Conservation (phyloP, 495 filamentous ascomycete species). For the Sabuloglossum arenarium region DNA sequence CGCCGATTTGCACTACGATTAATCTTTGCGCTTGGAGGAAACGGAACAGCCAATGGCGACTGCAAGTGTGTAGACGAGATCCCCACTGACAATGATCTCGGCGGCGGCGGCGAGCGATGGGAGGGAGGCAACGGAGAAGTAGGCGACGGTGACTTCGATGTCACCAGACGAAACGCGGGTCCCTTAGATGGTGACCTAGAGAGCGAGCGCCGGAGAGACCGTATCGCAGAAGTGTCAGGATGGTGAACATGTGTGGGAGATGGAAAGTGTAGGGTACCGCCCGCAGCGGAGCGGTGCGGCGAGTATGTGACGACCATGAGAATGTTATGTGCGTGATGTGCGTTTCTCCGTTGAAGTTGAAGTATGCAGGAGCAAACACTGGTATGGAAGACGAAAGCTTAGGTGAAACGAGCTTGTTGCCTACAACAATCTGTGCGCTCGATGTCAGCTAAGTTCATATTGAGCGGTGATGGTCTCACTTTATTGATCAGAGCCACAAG, state of each 20-base stretch:
- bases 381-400: background rate
- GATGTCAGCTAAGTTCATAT: too few relatives aligned
- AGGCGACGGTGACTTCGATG: conserved; percentile 27
- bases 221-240: conserved; percentile 56
- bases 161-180: conserved; percentile 40
- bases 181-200: conserved; percentile 73
- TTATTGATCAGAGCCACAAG: background rate
- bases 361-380: background rate
- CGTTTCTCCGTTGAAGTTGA: background rate
- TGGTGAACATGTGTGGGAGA: conserved; percentile 66
- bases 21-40: conserved; percentile 29
- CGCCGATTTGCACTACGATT: conserved; percentile 27
- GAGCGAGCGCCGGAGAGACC: conserved; percentile 61
- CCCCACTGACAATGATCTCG: conserved; percentile 18
- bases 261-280: conserved; percentile 60
- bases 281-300: conserved; percentile 13
- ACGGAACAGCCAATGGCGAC: conserved; percentile 31
- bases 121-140: conserved; percentile 29
- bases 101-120: conserved; percentile 29
- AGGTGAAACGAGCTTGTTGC: background rate
- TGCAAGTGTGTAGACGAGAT: conserved; percentile 13
- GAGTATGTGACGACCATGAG: conserved; percentile 4
- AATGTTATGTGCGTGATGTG: background rate
- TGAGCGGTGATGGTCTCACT: too few relatives aligned
- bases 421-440: background rate